Percentiles rank a stretch among this genome's conserved stretches.
Evolutionary conservation across 2,329 filamentous ascomycete species (phyloP).

Genomic region (Aspergillus sp.): DNA sequence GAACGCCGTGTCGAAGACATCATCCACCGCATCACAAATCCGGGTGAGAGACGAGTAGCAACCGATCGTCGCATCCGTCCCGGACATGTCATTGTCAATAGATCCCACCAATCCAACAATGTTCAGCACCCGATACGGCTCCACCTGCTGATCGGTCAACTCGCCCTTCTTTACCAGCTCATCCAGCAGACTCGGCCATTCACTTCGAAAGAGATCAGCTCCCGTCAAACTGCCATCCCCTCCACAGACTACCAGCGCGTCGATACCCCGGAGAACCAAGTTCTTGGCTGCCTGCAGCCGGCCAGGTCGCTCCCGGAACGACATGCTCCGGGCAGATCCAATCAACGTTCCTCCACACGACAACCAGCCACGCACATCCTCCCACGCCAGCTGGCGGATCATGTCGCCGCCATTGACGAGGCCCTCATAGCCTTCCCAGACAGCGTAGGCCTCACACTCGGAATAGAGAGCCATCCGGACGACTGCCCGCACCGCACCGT

Average conservation of each 20-base stretch:
- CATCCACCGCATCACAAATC: constrained; percentile 93
- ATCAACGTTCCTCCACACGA: constrained; percentile 93
- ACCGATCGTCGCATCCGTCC: constrained; percentile 94
- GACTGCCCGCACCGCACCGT: constrained; percentile 78
- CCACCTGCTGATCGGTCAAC: constrained; percentile 61
- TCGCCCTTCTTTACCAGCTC: constrained; percentile 72
- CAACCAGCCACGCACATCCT: constrained; percentile 88
- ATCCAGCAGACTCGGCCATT: constrained; percentile 81
- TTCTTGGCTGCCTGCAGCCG: constrained; percentile 85
- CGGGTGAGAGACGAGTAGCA: constrained; percentile 88
- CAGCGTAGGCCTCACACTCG: constrained; percentile 67
- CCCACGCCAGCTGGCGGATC: constrained; percentile 82
- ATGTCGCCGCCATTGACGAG: constrained; percentile 80
- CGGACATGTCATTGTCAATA: constrained; percentile 97
- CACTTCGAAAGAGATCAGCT: constrained; percentile 82
- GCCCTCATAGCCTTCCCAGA: constrained; percentile 94
- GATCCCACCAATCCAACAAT: constrained; percentile 94
- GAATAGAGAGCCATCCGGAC: constrained; percentile 85
- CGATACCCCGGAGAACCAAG: constrained; percentile 84
- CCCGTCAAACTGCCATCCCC: constrained; percentile 94
- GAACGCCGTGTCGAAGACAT: constrained; percentile 84
- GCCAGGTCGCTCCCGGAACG: constrained; percentile 81
- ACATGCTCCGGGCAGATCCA: constrained; percentile 86
- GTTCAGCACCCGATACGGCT: constrained; percentile 78
- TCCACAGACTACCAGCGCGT: constrained; percentile 92